Evolutionary conservation across 495 filamentous ascomycete genomes (phyloP), one percentile per base, ranked within the genome.

Genomic region (Penicillium paradoxum): DNA sequence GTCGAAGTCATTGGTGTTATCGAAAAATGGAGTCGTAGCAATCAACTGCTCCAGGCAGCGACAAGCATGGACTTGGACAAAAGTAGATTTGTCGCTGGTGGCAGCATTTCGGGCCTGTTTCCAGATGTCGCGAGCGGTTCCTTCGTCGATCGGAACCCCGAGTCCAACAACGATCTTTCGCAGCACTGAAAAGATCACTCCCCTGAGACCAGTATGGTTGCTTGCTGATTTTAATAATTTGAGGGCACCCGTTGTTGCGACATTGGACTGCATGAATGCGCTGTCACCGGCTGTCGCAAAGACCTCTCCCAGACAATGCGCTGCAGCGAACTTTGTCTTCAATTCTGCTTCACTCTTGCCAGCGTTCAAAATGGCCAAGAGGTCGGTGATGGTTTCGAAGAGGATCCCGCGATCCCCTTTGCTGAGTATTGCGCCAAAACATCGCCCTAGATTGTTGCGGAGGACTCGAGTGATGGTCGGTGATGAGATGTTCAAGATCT

Each of bases 251-350:
- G 83, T 79, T 42, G 83, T 89, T 2, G 82, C 83, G 52, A 95
- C 67, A 45, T 82, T 84, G 52, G 92, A 87, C 59, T 95, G 75
- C 55, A 86, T 84, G 68, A 96, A 89, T 17, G 90, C 93, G 69
- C 93, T 97, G 66, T 96, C 92, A 25, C 93, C 93, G 6, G 93
- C 93, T 14, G 84, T 80, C 39, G 83, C 88, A 66, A 90, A 96
- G 22, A 97, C 80, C 66, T 91, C 89, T 30, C 93, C 93, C 53
- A 99, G 59, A 65, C 91, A 97, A 62, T 87, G 80, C 30, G 87
- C 89, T 13, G 92, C 92, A 2, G 91, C 92, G 80, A 96, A 90
- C 66, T 88, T 91, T 17, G 75, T 77, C 60, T 76, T 78, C 4
- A 86, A 41, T 48, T 97, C 93, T 47, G 80, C 86, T 63, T 96